These are phyloP conservation scores for Candida xyloterini DNA, from an alignment of 805 yeast genomes.

Conservation along the genomic window DNA sequence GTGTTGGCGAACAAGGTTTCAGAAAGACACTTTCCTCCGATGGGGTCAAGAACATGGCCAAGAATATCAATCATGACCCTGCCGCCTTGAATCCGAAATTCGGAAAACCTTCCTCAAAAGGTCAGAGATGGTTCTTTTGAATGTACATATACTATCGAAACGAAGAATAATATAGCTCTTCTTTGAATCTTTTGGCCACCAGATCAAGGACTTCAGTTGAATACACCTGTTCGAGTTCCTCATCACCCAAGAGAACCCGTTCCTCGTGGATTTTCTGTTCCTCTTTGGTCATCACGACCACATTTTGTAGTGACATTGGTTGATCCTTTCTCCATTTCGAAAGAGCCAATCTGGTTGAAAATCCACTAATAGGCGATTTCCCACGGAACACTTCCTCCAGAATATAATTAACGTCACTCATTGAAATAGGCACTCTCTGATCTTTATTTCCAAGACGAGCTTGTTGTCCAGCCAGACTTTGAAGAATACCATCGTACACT, in stretches of 20 bases:
- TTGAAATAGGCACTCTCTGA: constrained; percentile 71
- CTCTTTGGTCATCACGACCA: constrained; percentile 83
- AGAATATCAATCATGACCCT: constrained; percentile 27
- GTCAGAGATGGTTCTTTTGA: constrained; percentile 60
- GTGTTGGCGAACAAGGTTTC: constrained; percentile 27
- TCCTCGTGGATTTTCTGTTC: constrained; percentile 82
- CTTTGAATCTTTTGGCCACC: constrained; percentile 63
- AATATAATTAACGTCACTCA: constrained; percentile 73
- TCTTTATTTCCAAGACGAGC: constrained; percentile 69
- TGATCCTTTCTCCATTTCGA: constrained; percentile 78
- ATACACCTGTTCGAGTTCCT: constrained; percentile 61
- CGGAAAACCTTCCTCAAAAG: constrained; percentile 50
- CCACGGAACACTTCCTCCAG: constrained; percentile 93
- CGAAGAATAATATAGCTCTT: constrained; percentile 70
- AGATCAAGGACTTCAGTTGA: constrained; percentile 51
- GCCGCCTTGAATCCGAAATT: constrained; percentile 46
- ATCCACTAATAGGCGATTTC: constrained; percentile 82
- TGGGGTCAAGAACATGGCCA: constrained; percentile 26
- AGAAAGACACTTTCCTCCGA: constrained; percentile 23
- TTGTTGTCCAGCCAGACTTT: constrained; percentile 84
- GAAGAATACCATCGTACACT: constrained; percentile 78
- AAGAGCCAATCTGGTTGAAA: constrained; percentile 72
- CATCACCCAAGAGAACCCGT: constrained; percentile 68
- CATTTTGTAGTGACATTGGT: constrained; percentile 69
- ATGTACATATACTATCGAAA: constrained; percentile 35